Base-by-base conservation (phyloP, 371 early-diverging fungal genomes). In the Lichtheimia corymbifera region DNA sequence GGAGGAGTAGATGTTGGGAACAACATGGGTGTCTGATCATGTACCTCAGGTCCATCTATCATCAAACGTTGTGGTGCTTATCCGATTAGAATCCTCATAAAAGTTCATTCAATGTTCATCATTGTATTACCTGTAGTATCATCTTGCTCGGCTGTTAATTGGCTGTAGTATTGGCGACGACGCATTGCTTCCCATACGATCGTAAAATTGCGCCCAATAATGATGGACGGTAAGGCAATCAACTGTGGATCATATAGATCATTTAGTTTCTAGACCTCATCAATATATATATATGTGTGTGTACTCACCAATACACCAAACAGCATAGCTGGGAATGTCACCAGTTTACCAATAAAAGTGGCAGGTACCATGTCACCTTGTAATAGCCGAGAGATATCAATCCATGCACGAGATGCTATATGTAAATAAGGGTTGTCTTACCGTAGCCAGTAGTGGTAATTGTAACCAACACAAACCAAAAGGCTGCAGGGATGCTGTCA, bases 391-490 rank as follows among this genome's bases (percentile, higher is more conserved):
- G 11, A 35, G 9, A 35, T 35, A 9, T 35, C 35, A 35, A 35
- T 35, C 35, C 35, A 35, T 9, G 11, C 11, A 9, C 11, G 2
- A 22, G 22, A 22, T 22, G 22, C 22, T 22, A 35, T 9, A 9
- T 30, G 30, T 30, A 7, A 30, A 30, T 11, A 35, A 35, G 11
- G 9, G 35, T 47, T 22, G 17, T 62, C 66, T 63, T 56, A 75
- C 89, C 93, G 68, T 90, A 92, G 30, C 93, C 93, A 20, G 93
- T 93, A 4, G 94, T 94, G 4, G 94, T 93, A 61, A 94, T 84
- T 9, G 93, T 93, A 25, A 90, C 93, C 53, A 90, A 76, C 7
- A 89, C 87, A 72, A 86, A 94, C 91, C 92, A 94, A 61, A 90
- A 88, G 0, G 91, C 84, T 9, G 91, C 88, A 4, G 94, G 94